Evolutionary conservation across 768 basidiomycete species (phyloP).

Genomic region (Trametes punicea): DNA sequence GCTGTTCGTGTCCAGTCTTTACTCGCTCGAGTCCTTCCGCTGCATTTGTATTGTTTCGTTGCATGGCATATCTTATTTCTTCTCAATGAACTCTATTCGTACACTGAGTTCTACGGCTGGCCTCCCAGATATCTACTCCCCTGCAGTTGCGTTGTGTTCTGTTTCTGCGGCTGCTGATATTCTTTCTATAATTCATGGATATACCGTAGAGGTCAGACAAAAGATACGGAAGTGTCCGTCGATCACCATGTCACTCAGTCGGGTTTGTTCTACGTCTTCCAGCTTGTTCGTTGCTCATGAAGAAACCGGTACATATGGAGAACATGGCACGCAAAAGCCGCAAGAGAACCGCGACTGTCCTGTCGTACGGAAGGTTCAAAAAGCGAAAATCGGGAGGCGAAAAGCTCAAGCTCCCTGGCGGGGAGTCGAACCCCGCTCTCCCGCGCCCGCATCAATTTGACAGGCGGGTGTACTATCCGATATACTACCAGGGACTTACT

Average conservation of each 20-base stretch:
- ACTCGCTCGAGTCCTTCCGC: neutral
- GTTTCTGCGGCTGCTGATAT: conserved; percentile 2
- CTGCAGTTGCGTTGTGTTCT: conserved; percentile 1
- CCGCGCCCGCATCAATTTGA: conserved; percentile 22
- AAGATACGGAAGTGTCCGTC: neutral
- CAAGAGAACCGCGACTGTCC: too few relatives aligned
- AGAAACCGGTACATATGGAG: too few relatives aligned
- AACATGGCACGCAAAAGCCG: too few relatives aligned
- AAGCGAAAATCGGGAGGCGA: too few relatives aligned
- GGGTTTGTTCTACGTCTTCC: too few relatives aligned
- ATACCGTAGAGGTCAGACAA: conserved; percentile 9
- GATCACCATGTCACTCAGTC: too few relatives aligned
- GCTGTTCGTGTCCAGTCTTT: conserved; percentile 12
- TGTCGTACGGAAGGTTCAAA: too few relatives aligned
- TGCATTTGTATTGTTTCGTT: conserved; percentile 9
- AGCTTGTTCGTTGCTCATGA: too few relatives aligned
- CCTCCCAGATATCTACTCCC: conserved; percentile 3
- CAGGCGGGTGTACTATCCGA: conserved; percentile 28
- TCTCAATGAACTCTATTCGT: neutral
- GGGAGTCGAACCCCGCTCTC: conserved; percentile 36
- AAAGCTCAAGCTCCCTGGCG: conserved; percentile 28
- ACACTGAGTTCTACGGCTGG: conserved; percentile 2
- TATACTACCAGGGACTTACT: conserved; percentile 23
- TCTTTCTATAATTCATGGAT: neutral
- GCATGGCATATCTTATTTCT: conserved; percentile 2